Evolutionary conservation across 257 asterid genomes (phyloP).

Genomic region (Nicotiana benthamiana): DNA sequence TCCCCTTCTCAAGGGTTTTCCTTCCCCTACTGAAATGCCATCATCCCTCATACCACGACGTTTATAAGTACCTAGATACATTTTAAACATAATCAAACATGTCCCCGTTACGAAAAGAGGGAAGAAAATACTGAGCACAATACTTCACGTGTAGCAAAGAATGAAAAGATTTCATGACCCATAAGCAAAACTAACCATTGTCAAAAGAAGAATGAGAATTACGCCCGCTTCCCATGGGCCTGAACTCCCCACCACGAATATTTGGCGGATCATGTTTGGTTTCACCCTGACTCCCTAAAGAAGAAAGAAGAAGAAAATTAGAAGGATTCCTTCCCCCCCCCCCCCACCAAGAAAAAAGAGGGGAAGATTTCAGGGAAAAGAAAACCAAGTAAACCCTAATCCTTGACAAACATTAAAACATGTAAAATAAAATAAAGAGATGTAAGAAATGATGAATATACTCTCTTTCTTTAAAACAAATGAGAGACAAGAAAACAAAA

Average conservation of each 20-base stretch:
- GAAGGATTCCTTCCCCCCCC: background rate
- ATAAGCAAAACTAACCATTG: slow-evolving; percentile 47
- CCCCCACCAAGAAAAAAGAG: background rate
- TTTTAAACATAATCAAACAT: background rate
- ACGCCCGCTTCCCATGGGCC: slow-evolving; percentile 45
- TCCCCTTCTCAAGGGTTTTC: slow-evolving; percentile 58
- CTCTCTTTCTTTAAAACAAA: background rate
- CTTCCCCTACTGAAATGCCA: slow-evolving; percentile 50
- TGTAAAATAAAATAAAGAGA: background rate
- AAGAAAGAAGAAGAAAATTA: slow-evolving; percentile 5
- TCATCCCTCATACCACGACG: slow-evolving; percentile 67
- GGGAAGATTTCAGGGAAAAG: background rate
- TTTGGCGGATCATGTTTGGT: slow-evolving; percentile 31
- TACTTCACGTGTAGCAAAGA: background rate
- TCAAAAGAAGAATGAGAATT: slow-evolving; percentile 47
- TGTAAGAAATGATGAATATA: background rate
- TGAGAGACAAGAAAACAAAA: background rate
- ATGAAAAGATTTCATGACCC: slow-evolving; percentile 7
- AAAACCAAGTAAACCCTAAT: background rate
- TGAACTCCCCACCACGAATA: slow-evolving; percentile 48
- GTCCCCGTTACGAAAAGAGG: background rate
- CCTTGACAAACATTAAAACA: background rate
- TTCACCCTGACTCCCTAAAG: slow-evolving; percentile 48
- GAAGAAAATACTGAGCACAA: background rate
- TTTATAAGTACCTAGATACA: slow-evolving; percentile 53